Evolutionary conservation across 257 asterid genomes (phyloP), one percentile per base, ranked within the genome.

Genomic region (Anisodus acutangulus): DNA sequence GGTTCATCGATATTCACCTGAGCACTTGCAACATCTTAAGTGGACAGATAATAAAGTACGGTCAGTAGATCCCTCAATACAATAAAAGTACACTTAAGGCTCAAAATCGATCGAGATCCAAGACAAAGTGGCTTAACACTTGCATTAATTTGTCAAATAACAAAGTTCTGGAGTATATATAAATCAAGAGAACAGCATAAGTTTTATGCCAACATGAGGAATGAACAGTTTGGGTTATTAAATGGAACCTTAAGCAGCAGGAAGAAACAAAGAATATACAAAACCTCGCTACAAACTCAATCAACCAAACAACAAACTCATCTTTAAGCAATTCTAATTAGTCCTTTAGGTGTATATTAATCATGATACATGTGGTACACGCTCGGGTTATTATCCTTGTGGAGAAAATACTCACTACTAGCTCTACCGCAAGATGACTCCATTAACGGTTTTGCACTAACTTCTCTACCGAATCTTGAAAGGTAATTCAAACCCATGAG

Each of bases 401-500:
- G 88, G 43, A 83, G 69, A n/a, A 86, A 69, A 84, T 71, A 85
- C 9, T 81, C 90, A 78, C 86, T 91, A 81, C 86, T 88, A 13
- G 85, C 88, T 84, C 90, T 84, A 64, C 84, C 84, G 85, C 92
- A 83, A 0, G 90, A 85, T 81, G 91, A 85, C 79, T 90, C 92
- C 81, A 85, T 53, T 7, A 87, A 82, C n/a, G 92, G 85, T 80
- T 54, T 88, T 87, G 90, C 91, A 7, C 86, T 86, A 60, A 87
- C 83, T 67, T 90, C 91, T 47, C 88, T 86, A 68, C 91, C 90
- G 53, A 87, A 93, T 84, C 91, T 86, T 68, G 87, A 87, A 12
- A 95, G 94, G 84, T 94, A 92, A 86, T 91, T 95, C 35, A 95
- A 80, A 35, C 98, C 95, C 87, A 85, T 80, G 49, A 95, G 90